Base-by-base conservation (phyloP, 352 stramenopile genomes). In the Phytophthora fragariaefolia region DNA sequence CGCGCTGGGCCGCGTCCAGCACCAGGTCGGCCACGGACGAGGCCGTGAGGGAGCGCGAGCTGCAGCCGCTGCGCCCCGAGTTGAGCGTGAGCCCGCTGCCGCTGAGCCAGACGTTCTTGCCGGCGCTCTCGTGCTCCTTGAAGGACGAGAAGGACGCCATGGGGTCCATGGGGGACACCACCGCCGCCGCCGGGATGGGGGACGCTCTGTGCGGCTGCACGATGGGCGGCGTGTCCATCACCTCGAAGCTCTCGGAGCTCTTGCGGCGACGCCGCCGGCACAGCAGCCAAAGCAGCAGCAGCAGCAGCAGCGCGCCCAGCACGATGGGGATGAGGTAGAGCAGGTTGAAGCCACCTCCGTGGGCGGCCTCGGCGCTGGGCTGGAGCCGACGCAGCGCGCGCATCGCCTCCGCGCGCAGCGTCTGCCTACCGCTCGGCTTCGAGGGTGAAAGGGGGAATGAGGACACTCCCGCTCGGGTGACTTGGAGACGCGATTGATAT, bases 271-370 rank as follows among this genome's bases (percentile, higher is more conserved):
- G 66, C 1, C 26, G 34, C 15, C 51, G 27, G 26, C 42, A 40
- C 3, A 76, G 10, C 30, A 74, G 23, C 40, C 52, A 77, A 0
- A 67, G 28, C 13, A 69, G 15, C 13, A 58, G 17, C 2, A 69
- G 1, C 2, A 76, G 32, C 5, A 79, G 28, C 2, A 62, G 56
- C 0, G 27, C 63, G 0, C 54, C 45, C 3, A 69, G 46, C 28
- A 77, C 18, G 56, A 79, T 77, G 40, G 67, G 63, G 60, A 79
- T 69, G 6, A 82, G 58, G 24, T 75, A 74, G 34, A 77, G 43
- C 36, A 77, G 23, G 40, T 82, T 55, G 58, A 82, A 82, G 36
- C 59, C 34, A 2, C 8, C 30, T 8, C 30, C 18, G 51, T 18
- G 13, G 6, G 17, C 6, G 22, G 24, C 28, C 13, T 50, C 51